A percentile compares a stretch with the other conserved stretches of the same genome.
phyloP scores from a whole-genome alignment of 164 flowering plant genomes.

The Cinnamomum micranthum region DNA sequence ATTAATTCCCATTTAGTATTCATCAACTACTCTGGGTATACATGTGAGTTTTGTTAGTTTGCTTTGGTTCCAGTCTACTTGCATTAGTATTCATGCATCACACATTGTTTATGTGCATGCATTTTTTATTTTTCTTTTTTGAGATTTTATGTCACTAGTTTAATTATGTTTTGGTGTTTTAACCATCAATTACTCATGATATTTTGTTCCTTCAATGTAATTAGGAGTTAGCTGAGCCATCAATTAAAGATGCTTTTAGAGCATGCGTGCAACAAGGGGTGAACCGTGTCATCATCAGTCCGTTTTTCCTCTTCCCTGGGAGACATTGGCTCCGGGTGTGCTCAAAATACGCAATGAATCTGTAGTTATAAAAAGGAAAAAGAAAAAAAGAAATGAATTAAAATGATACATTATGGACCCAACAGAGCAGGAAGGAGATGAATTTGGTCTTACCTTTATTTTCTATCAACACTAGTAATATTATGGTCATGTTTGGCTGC shows the following conservation, averaged over 20 bases:
- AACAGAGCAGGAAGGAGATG: not conserved
- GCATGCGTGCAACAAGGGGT: conserved; percentile 80
- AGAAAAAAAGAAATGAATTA: too few relatives aligned
- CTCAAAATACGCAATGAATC: not conserved
- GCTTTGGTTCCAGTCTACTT: not conserved
- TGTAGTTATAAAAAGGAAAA: too few relatives aligned
- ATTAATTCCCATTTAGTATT: too few relatives aligned
- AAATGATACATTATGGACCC: too few relatives aligned
- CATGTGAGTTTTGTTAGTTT: not conserved
- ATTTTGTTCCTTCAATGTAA: conserved; percentile 1
- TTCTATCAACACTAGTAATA: too few relatives aligned
- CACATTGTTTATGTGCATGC: not conserved
- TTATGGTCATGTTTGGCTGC: not conserved
- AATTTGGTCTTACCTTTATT: not conserved
- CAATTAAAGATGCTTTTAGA: conserved; percentile 68
- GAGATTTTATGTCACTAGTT: not conserved
- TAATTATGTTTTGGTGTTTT: not conserved
- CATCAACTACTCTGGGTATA: too few relatives aligned
- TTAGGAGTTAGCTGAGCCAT: conserved; percentile 87
- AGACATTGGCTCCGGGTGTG: conserved; percentile 90
- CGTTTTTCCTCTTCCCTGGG: conserved; percentile 92
- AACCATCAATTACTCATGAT: not conserved
- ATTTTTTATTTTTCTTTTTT: not conserved
- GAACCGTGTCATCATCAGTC: conserved; percentile 71
- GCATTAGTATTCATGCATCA: not conserved